phyloP scores from a whole-genome alignment of 2,329 filamentous ascomycete genomes.

The Fusarium pseudonygamai region DNA sequence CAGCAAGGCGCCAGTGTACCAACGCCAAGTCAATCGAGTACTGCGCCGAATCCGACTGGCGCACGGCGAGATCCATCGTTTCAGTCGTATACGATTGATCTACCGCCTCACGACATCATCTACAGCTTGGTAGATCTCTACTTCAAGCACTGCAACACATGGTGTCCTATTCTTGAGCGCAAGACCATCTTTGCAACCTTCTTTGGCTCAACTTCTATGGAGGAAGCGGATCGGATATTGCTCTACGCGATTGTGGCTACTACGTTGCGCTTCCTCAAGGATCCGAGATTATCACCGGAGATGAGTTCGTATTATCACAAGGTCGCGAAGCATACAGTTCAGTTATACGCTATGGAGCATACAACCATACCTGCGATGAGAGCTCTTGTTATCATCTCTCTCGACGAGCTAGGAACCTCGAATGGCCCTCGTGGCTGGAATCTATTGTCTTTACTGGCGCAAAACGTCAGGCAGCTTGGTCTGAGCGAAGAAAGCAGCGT shows the following conservation, averaged over 20 bases:
- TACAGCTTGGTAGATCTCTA: constrained; percentile 69
- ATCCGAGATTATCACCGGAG: constrained; percentile 50
- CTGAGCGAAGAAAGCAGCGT: constrained; percentile 53
- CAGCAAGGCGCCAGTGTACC: not conserved
- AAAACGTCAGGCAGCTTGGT: constrained; percentile 52
- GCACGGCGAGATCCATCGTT: constrained; percentile 42
- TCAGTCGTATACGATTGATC: constrained; percentile 55
- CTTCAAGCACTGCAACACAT: constrained; percentile 72
- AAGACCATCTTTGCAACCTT: constrained; percentile 54
- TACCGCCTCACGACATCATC: constrained; percentile 68
- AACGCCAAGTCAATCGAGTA: constrained; percentile 1
- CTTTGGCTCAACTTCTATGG: constrained; percentile 53
- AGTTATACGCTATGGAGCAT: constrained; percentile 55
- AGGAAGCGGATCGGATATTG: constrained; percentile 52
- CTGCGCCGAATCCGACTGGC: not conserved
- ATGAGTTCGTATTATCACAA: constrained; percentile 52
- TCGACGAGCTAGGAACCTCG: constrained; percentile 55
- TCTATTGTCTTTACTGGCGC: constrained; percentile 50
- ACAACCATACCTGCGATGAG: constrained; percentile 52
- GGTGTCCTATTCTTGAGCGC: constrained; percentile 59
- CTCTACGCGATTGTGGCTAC: constrained; percentile 57
- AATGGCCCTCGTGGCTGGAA: constrained; percentile 56
- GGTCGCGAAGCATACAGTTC: constrained; percentile 51
- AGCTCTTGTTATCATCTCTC: constrained; percentile 53
- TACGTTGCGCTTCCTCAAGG: constrained; percentile 54